These are phyloP conservation scores for Pseudocohnilembus persalinus DNA, from an alignment of 169 alveolate genomes.

Conservation along the genomic window DNA sequence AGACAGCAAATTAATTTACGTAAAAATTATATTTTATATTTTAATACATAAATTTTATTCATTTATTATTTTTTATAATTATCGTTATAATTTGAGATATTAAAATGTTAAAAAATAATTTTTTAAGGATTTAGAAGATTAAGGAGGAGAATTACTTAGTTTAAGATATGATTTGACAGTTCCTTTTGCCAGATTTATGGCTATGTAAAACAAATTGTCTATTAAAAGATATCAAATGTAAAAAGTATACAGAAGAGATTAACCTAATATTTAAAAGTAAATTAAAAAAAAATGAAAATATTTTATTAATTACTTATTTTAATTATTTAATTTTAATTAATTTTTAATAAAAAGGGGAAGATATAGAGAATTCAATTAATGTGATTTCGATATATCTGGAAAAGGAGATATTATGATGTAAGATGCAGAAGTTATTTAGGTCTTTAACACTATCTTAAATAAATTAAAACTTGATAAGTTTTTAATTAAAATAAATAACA, in stretches of 20 bases:
- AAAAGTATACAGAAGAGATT: conserved; percentile 97
- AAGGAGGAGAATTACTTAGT: conserved; percentile 97
- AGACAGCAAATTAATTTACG: conserved; percentile 93
- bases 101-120: too few species aligned
- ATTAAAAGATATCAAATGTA: conserved; percentile 96
- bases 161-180: conserved; percentile 97
- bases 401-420: conserved; percentile 89
- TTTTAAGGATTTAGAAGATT: conserved; percentile 93
- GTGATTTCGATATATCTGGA: conserved; percentile 98
- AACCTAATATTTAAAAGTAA: conserved; percentile 74
- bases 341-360: conserved; percentile 86
- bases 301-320: neutral
- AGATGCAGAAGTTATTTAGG: conserved; percentile 94
- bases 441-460: conserved; percentile 86
- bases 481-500: conserved; percentile 89
- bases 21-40: too few species aligned
- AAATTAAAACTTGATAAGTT: conserved; percentile 74
- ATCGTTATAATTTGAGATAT: too few species aligned
- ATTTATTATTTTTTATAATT: too few species aligned
- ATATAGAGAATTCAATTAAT: conserved; percentile 96
- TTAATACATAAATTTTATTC: neutral
- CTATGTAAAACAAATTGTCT: conserved; percentile 83
- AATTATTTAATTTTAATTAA: conserved; percentile 63
- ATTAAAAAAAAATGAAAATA: neutral
- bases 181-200: conserved; percentile 96